phyloP scores from a whole-genome alignment of 2,329 filamentous ascomycete genomes.

The Xylaria sp. region DNA sequence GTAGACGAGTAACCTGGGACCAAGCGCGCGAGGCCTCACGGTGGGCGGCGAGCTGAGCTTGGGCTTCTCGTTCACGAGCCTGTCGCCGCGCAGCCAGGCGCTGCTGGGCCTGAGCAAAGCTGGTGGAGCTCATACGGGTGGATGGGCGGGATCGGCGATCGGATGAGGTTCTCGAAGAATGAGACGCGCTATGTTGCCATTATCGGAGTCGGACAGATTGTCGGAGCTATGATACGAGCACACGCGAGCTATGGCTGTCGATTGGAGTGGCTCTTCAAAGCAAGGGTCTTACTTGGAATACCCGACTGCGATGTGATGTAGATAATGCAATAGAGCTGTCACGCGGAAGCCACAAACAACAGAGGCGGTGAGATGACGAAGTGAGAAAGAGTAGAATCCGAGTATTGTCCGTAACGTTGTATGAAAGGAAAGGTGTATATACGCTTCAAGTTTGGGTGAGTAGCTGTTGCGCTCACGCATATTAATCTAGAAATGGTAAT shows the following conservation, averaged over 20 bases:
- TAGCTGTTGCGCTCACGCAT: background rate
- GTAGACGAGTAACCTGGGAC: constrained; percentile 66
- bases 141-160: constrained; percentile 4
- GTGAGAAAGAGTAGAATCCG: background rate
- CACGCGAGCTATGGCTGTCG: constrained; percentile 4
- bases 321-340: constrained; percentile 5
- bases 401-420: constrained; percentile 18
- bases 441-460: background rate
- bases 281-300: background rate
- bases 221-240: background rate
- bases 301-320: too few relatives aligned
- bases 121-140: constrained; percentile 61
- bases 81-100: constrained; percentile 84
- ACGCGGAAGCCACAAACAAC: background rate
- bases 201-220: background rate
- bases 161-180: background rate
- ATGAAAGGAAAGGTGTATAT: background rate
- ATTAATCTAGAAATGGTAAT: background rate
- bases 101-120: constrained; percentile 90
- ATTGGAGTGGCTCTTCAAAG: background rate
- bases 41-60: constrained; percentile 63
- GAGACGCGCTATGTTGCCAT: constrained; percentile 26
- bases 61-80: constrained; percentile 75
- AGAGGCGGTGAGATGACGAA: constrained; percentile 1
- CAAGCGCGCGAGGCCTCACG: constrained; percentile 65